Evolutionary conservation across 2,329 filamentous ascomycete genomes (phyloP).

Genomic region (Nothophaeocryptopus gaeumannii): DNA sequence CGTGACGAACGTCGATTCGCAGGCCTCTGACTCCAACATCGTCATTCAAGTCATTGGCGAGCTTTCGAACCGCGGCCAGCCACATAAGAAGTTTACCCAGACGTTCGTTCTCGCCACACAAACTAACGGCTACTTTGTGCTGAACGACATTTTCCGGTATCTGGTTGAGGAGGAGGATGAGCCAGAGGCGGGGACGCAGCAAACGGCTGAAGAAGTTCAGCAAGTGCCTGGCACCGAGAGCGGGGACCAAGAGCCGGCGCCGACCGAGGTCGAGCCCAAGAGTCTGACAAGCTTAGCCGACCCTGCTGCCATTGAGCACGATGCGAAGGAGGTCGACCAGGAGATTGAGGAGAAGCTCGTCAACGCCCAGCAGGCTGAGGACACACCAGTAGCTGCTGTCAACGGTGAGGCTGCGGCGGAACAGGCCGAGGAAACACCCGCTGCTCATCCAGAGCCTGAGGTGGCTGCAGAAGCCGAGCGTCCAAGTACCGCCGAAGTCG

Average conservation of each 20-base stretch:
- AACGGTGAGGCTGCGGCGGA: conserved; percentile 35
- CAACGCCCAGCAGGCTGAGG: conserved; percentile 29
- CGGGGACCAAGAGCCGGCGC: conserved; percentile 42
- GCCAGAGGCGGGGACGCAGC: conserved; percentile 41
- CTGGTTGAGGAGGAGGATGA: conserved; percentile 80
- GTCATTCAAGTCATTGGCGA: conserved; percentile 98
- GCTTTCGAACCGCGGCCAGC: conserved; percentile 87
- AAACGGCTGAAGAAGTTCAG: conserved; percentile 35
- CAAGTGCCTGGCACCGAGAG: conserved; percentile 34
- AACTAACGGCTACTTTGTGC: conserved; percentile 93
- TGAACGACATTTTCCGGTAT: conserved; percentile 97
- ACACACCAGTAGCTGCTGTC: conserved; percentile 32
- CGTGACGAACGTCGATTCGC: conserved; percentile 95
- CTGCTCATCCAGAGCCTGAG: conserved; percentile 29
- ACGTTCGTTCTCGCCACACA: conserved; percentile 96
- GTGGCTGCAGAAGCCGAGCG: conserved; percentile 38
- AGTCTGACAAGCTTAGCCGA: conserved; percentile 35
- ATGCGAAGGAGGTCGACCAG: conserved; percentile 59
- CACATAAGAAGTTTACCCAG: conserved; percentile 94
- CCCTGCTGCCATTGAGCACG: conserved; percentile 43
- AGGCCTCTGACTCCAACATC: conserved; percentile 88
- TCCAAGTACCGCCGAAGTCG: conserved; percentile 36
- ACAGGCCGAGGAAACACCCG: conserved; percentile 33
- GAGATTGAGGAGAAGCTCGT: conserved; percentile 66
- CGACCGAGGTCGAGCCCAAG: conserved; percentile 35